phyloP scores from a whole-genome alignment of 768 basidiomycete genomes.

The Podaxis sp. region DNA sequence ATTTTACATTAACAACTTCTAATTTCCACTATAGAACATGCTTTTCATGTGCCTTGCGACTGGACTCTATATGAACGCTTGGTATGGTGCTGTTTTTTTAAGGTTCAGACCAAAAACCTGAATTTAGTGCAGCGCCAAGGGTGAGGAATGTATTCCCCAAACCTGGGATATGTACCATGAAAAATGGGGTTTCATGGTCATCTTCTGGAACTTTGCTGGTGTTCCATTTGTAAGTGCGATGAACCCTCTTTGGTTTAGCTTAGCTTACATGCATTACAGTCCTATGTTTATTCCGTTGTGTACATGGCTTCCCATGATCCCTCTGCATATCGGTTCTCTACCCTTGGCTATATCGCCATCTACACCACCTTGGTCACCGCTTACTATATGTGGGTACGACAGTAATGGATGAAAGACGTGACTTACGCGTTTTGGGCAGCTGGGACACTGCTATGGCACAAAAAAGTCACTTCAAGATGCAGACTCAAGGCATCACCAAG shows the following conservation, averaged over 20 bases:
- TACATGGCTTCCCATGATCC: conserved; percentile 98
- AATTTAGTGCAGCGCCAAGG: conserved; percentile 62
- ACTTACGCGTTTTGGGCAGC: conserved; percentile 34
- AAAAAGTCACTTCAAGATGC: conserved; percentile 98
- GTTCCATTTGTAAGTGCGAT: conserved; percentile 74
- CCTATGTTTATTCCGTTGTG: conserved; percentile 95
- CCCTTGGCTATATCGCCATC: conserved; percentile 66
- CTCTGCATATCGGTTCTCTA: conserved; percentile 82
- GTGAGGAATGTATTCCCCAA: conserved; percentile 92
- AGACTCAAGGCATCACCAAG: conserved; percentile 81
- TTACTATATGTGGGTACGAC: conserved; percentile 72
- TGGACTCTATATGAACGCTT: conserved; percentile 95
- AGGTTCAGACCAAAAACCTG: conserved; percentile 14
- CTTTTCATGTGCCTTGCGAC: conserved; percentile 95
- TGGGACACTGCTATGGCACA: conserved; percentile 97
- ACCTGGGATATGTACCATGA: conserved; percentile 99
- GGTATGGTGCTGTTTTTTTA: conserved; percentile 39
- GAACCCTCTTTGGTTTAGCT: neutral
- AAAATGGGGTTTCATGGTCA: conserved; percentile 98
- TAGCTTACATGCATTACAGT: conserved; percentile 38
- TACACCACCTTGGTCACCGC: conserved; percentile 77
- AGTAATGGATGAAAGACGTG: neutral
- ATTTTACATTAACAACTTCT: neutral
- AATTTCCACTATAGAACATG: conserved; percentile 67
- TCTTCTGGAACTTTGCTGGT: conserved; percentile 96